Conservation (phyloP, 768 basidiomycete species). For the Hypholoma fasciculare region DNA sequence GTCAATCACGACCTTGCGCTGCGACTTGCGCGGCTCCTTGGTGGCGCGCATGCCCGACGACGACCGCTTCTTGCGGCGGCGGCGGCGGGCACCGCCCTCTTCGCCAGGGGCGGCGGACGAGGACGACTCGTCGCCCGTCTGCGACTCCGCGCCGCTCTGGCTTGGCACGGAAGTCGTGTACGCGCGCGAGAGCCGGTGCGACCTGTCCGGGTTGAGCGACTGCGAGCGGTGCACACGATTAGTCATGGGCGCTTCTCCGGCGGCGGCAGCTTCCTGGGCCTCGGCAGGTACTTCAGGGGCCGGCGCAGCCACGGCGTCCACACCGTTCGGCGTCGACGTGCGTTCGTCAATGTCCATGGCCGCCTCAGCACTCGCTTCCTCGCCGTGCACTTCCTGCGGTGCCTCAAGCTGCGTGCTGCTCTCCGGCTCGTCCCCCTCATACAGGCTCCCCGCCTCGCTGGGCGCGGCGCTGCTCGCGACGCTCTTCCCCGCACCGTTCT, state of each 20-base stretch:
- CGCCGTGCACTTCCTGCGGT: conserved; percentile 11
- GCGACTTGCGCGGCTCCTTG: conserved; percentile 55
- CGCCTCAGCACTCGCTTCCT: conserved; percentile 11
- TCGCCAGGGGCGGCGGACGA: conserved; percentile 40
- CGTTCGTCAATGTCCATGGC: neutral
- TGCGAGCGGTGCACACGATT: conserved; percentile 71
- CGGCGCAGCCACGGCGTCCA: too few species aligned
- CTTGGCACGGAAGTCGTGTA: conserved; percentile 53
- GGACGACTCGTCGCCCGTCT: conserved; percentile 72
- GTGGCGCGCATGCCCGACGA: conserved; percentile 34
- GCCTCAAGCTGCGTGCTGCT: neutral
- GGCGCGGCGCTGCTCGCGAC: conserved; percentile 1
- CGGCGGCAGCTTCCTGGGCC: conserved; percentile 32
- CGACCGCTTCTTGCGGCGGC: conserved; percentile 22
- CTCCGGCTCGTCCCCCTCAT: conserved; percentile 7
- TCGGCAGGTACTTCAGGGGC: too few species aligned
- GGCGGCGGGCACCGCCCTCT: conserved; percentile 10
- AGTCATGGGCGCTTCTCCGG: conserved; percentile 29
- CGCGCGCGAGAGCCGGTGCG: conserved; percentile 56
- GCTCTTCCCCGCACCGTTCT: conserved; percentile 22
- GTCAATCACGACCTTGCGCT: conserved; percentile 76
- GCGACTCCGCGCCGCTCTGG: conserved; percentile 54
- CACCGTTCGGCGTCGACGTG: neutral
- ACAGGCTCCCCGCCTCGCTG: conserved; percentile 10
- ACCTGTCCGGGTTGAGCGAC: conserved; percentile 75